Base-by-base conservation (phyloP, 768 basidiomycete genomes). In the Lactifluus subvellereus region DNA sequence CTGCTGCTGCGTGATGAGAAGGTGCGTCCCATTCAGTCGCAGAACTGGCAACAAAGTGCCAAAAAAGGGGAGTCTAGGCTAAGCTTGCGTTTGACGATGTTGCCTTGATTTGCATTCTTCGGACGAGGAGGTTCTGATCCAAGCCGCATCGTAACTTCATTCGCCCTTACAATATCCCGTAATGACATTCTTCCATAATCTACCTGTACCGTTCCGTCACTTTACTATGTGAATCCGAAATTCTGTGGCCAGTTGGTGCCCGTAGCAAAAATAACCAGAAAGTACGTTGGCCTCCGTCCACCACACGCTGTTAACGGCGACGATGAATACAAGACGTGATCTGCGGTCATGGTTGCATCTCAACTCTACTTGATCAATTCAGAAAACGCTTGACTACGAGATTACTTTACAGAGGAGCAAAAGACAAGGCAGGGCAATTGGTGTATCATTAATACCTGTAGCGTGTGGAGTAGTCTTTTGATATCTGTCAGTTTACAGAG, bases 401-500 rank as follows among this genome's bases (percentile, higher is more conserved):
- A 40, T 37, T 54, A 60, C 27, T 50, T 42, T 37, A 66, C 45
- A 61, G 10, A 33, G 2, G 4, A 7, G 35, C 5, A 48, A 51
- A 43, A 33, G 35, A 6, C 14, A 47, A 43, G 49, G 18, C 9
- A 50, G 16, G 18, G 22, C n/a, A 4, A 32, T 30, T 9, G 53
- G 10, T 14, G 8, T 16, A 42, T 49, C 37, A 6, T 69, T 78
- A 89, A 74, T 91, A 90, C 67, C 87, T 81, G 77, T 90, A 88
- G 37, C 89, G 81, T 7, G 89, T 91, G 20, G 89, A 91, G 70
- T 91, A 91, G 71, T 91, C 89, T 90, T 52, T 56, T 20, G 20
- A 22, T n/a, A 10, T 49, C 18, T n/a, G 33, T 61, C 43, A 33
- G 4, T 8, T 10, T 33, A 27, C 57, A 14, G 10, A 14, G 14